Evolutionary conservation across 805 yeast genomes (phyloP).

Genomic region (Candida multigemmis): DNA sequence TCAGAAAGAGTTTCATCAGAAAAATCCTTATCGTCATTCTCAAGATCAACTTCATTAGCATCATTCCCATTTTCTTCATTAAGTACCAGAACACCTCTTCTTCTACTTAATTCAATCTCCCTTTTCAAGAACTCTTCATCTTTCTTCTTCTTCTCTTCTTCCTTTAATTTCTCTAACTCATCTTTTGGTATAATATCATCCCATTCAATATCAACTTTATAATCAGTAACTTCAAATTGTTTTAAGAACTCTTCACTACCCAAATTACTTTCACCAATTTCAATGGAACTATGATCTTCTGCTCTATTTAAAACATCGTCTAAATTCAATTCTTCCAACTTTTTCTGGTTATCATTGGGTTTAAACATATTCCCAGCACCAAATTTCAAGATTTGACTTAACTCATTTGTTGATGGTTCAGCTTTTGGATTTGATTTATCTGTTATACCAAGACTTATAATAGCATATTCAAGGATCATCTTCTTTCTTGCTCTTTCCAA

Average conservation of each 20-base stretch:
- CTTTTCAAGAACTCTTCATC: conserved; percentile 85
- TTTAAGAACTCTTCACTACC: conserved; percentile 97
- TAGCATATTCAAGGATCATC: conserved; percentile 97
- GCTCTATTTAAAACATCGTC: conserved; percentile 96
- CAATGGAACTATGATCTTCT: conserved; percentile 97
- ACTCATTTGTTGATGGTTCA: conserved; percentile 79
- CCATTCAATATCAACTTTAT: conserved; percentile 98
- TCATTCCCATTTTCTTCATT: conserved; percentile 22
- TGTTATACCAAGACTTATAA: conserved; percentile 90
- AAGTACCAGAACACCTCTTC: conserved; percentile 65
- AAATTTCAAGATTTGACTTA: conserved; percentile 88
- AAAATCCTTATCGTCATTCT: conserved; percentile 32
- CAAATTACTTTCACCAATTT: conserved; percentile 90
- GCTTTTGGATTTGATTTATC: conserved; percentile 43
- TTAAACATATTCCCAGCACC: conserved; percentile 99
- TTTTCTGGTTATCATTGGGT: conserved; percentile 90
- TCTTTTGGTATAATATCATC: conserved; percentile 97
- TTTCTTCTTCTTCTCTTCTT: conserved; percentile 76
- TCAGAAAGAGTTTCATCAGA: conserved; percentile 55
- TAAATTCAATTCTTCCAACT: conserved; percentile 86
- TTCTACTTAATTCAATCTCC: conserved; percentile 79
- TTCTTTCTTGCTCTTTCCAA: conserved; percentile 94
- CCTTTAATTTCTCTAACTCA: conserved; percentile 80
- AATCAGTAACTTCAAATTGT: conserved; percentile 97
- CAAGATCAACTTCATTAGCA: conserved; percentile 16